Base-by-base conservation (phyloP, 805 yeast species). In the Myxozyma udenii region DNA sequence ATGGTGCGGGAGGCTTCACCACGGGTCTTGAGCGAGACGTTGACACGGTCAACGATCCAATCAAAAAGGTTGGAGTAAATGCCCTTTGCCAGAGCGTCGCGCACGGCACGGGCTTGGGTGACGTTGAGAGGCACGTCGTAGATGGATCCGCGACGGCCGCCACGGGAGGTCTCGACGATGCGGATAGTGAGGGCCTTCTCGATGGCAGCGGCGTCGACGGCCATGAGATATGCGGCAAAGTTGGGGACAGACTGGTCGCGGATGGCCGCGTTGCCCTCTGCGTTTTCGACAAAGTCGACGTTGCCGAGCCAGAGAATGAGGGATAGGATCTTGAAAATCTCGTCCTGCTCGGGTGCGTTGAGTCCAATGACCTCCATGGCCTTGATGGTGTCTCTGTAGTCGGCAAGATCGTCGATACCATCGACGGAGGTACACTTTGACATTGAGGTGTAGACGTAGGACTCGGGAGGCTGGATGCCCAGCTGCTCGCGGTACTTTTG, bases 241-340 rank as follows among this genome's bases (percentile, higher is more conserved):
- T 87, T 86, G 2, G 96, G 86, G n/a, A 93, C 97, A 11, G 91
- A 84, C 2, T 83, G 77, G 66, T 93, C 99, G 42, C 87, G 77
- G 22, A 93, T 78, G 38, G 78, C 75, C 0, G 97, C 85, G 63
- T 87, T 86, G 12, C 96, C 96, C 57, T 82, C 87, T 30, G 82
- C 93, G 65, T 88, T 85, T 69, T 91, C 97, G 2, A 74, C 74
- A 65, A 93, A 93, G 5, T 89, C 77, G 44, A 93, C 75, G 67
- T 93, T 93, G 62, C 99, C 99, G 48, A 91, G 80, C 98, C 98
- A 93, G 55, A 93, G 73, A 51, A 93, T 79, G 11, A 89, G 80
- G 5, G 98, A 84, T 58, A 93, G 74, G 66, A 89, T 74, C 66
- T 90, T 77, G 71, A 93, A 93, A 37, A 93, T 87, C 55, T 85